Conservation (phyloP, 768 basidiomycete species). For the Pleurotus giganteus region DNA sequence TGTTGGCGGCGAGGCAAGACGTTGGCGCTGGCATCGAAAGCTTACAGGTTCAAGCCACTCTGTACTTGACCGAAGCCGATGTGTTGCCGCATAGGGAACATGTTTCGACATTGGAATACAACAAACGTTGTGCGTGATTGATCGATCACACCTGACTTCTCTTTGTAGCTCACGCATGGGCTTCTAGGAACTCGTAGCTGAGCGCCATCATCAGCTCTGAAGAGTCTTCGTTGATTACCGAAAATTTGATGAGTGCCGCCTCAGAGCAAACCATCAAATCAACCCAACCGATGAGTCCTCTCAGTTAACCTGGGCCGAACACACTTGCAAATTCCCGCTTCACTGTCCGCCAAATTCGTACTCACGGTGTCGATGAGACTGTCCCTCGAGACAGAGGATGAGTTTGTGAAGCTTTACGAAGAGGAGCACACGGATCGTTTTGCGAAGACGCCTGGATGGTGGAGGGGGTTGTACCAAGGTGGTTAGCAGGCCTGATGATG, state of each 20-base stretch:
- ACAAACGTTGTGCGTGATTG: no score
- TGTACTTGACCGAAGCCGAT: no score
- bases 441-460: constrained; percentile 29
- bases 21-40: no score
- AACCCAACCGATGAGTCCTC: not conserved
- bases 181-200: no score
- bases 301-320: not conserved
- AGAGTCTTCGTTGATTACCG: no score
- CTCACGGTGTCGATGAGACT: constrained; percentile 16
- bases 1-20: no score
- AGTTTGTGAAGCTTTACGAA: constrained; percentile 28
- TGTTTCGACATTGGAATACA: no score
- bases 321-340: not conserved
- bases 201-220: no score
- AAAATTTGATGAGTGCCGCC: not conserved
- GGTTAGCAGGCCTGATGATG: not conserved
- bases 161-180: no score
- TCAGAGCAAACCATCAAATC: not conserved
- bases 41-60: no score
- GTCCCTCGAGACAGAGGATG: constrained; percentile 19
- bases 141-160: no score
- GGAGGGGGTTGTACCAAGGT: constrained; percentile 27
- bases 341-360: constrained; percentile 16
- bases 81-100: no score
- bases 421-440: constrained; percentile 26